A percentile compares a stretch with the other conserved stretches of the same genome.
Conservation (phyloP, 2,329 filamentous ascomycete genomes). For the Raffaelea arxii region DNA sequence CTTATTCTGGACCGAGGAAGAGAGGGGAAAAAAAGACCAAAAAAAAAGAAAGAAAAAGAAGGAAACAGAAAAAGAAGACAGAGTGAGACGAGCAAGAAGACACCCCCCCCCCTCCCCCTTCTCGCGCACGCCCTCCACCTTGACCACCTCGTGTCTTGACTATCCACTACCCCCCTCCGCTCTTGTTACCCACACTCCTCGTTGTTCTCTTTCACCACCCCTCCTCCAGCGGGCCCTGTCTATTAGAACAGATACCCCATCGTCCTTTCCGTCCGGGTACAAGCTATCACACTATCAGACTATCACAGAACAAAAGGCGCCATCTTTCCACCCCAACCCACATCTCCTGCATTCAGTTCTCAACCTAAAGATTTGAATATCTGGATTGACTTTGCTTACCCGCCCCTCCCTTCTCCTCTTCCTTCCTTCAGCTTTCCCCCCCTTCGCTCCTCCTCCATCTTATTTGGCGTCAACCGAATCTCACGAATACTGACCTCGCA, state of each 20-base stretch:
- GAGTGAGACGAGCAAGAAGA: too few relatives aligned
- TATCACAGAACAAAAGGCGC: slow-evolving; percentile 8
- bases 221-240: slow-evolving; percentile 1
- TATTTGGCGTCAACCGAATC: too few relatives aligned
- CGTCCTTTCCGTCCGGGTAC: slow-evolving; percentile 1
- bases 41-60: too few relatives aligned
- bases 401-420: too few relatives aligned
- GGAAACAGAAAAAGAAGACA: too few relatives aligned
- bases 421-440: too few relatives aligned
- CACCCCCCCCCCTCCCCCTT: background rate
- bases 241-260: slow-evolving; percentile 7
- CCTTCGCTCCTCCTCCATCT: too few relatives aligned
- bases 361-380: too few relatives aligned
- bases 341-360: background rate
- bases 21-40: too few relatives aligned
- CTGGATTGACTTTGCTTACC: too few relatives aligned
- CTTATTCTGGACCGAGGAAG: too few relatives aligned
- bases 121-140: background rate
- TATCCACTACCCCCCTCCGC: background rate
- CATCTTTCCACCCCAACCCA: slow-evolving; percentile 1
- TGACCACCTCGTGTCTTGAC: background rate
- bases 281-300: background rate
- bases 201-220: background rate
- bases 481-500: too few relatives aligned
- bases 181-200: background rate